A percentile compares a stretch with the other conserved stretches of the same genome.
These are phyloP conservation scores for Colletotrichum echinochloae DNA, from an alignment of 2,329 filamentous ascomycete genomes.

Conservation along the genomic window DNA sequence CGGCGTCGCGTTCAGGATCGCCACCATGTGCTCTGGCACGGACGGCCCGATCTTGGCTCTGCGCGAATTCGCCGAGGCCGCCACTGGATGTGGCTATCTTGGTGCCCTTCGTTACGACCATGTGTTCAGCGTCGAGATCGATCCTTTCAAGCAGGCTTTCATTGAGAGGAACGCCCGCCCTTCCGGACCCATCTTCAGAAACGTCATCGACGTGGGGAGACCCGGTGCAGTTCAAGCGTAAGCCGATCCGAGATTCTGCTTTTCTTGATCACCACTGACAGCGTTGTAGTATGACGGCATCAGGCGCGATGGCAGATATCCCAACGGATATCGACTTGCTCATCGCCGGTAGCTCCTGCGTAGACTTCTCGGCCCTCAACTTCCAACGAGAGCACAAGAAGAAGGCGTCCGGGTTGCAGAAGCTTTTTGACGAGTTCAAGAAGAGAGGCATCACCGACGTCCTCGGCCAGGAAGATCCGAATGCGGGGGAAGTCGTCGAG, in stretches of 20 bases:
- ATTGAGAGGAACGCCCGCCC: conserved; percentile 70
- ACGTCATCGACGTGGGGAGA: conserved; percentile 67
- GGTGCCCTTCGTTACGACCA: conserved; percentile 62
- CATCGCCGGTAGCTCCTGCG: conserved; percentile 80
- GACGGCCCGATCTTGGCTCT: conserved; percentile 79
- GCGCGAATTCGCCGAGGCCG: conserved; percentile 63
- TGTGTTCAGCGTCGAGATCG: conserved; percentile 73
- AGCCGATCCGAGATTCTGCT: conserved; percentile 46
- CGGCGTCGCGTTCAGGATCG: conserved; percentile 58
- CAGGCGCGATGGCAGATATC: conserved; percentile 69
- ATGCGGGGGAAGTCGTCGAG: neutral
- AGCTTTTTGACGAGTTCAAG: conserved; percentile 57
- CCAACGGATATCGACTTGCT: conserved; percentile 72
- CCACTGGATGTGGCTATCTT: conserved; percentile 47
- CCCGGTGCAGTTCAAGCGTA: conserved; percentile 55
- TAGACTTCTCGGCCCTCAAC: conserved; percentile 79
- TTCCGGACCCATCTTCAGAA: conserved; percentile 64
- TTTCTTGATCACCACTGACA: conserved; percentile 32
- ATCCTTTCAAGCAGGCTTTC: conserved; percentile 72
- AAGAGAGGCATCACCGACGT: conserved; percentile 60
- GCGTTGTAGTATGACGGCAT: conserved; percentile 69
- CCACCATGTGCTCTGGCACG: conserved; percentile 83
- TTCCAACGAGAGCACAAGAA: conserved; percentile 57
- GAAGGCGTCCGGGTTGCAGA: conserved; percentile 61
- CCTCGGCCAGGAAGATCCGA: conserved; percentile 48